Percentiles rank a stretch among this genome's conserved stretches.
Evolutionary conservation across 1,284 basidiomycete genomes (phyloP).

Genomic region (Melampsora americana): DNA sequence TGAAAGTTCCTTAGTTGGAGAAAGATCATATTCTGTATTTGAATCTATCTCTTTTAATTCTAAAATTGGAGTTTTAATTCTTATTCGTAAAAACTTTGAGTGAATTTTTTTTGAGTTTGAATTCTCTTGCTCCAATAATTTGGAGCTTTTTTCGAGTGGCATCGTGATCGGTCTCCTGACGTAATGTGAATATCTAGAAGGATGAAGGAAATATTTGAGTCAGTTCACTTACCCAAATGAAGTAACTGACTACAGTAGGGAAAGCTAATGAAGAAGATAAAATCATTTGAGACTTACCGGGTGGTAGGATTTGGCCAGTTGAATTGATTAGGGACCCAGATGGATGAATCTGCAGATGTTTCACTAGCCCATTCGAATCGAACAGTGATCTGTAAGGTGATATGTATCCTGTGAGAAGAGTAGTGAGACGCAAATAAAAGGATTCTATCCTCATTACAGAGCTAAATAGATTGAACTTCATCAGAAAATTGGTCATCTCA

Average conservation of each 20-base stretch:
- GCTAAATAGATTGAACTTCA: background rate
- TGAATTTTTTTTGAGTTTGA: too few relatives aligned
- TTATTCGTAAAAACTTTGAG: too few relatives aligned
- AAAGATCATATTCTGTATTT: too few relatives aligned
- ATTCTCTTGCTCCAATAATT: too few relatives aligned
- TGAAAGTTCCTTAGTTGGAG: background rate
- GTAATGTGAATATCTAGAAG: slow-evolving; percentile 1
- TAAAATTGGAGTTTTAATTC: too few relatives aligned
- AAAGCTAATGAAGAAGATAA: background rate
- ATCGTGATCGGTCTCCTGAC: background rate
- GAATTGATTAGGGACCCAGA: background rate
- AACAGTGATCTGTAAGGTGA: background rate
- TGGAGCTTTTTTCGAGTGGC: background rate
- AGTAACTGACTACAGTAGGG: background rate
- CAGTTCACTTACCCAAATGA: background rate
- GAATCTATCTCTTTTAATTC: too few relatives aligned
- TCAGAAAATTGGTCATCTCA: background rate
- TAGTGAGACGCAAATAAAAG: background rate
- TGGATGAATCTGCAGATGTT: background rate
- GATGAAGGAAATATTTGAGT: background rate
- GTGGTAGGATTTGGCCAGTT: slow-evolving; percentile 8
- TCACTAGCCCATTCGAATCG: slow-evolving; percentile 1
- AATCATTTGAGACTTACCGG: background rate
- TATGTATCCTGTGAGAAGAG: background rate
- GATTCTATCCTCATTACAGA: background rate